A percentile compares a stretch with the other conserved stretches of the same genome.
Evolutionary conservation across 2,329 filamentous ascomycete genomes (phyloP).

Genomic region (Eurotiales sp.): DNA sequence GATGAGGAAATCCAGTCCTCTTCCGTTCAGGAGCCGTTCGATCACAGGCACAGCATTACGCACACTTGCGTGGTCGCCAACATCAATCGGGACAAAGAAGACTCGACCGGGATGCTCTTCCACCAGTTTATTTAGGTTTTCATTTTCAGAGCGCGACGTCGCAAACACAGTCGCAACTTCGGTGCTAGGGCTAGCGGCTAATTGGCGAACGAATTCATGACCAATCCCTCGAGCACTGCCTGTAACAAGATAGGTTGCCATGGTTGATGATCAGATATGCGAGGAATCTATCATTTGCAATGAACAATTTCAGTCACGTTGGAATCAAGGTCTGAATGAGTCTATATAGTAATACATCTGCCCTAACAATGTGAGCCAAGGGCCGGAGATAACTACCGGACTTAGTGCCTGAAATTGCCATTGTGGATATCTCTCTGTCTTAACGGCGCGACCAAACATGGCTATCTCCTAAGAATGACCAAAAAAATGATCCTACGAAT

Average conservation of each 20-base stretch:
- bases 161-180: conserved; percentile 1
- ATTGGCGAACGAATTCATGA: background rate
- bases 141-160: conserved; percentile 16
- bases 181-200: background rate
- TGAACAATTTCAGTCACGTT: too few species aligned
- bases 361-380: too few species aligned
- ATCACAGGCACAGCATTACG: conserved; percentile 27
- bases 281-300: too few species aligned
- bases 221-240: conserved; percentile 4
- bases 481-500: too few species aligned
- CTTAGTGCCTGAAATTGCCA: too few species aligned
- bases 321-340: too few species aligned
- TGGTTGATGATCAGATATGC: too few species aligned
- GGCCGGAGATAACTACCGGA: too few species aligned
- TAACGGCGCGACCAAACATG: too few species aligned
- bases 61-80: conserved; percentile 28
- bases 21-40: conserved; percentile 23
- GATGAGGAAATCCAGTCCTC: conserved; percentile 40
- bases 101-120: conserved; percentile 26
- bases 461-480: too few species aligned
- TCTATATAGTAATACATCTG: too few species aligned
- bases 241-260: conserved; percentile 9
- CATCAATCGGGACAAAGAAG: conserved; percentile 31
- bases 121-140: conserved; percentile 27
- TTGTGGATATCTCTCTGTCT: too few species aligned